phyloP scores from a whole-genome alignment of 2,329 filamentous ascomycete species.

The Fusarium coicis region DNA sequence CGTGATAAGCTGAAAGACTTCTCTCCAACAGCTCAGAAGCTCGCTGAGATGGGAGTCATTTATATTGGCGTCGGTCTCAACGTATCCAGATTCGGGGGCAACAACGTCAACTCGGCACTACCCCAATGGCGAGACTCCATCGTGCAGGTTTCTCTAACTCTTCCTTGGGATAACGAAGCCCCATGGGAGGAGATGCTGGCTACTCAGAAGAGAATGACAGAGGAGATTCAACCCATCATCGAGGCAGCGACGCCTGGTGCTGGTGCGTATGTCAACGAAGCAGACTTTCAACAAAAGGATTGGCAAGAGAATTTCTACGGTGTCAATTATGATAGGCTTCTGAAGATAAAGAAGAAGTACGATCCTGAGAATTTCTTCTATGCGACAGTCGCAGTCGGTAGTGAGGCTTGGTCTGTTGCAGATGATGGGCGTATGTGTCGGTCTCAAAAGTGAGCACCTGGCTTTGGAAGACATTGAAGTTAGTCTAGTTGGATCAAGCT shows the following conservation, averaged over 20 bases:
- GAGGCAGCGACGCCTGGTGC: constrained; percentile 53
- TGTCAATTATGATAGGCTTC: constrained; percentile 54
- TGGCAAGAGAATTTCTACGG: constrained; percentile 60
- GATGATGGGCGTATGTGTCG: constrained; percentile 33
- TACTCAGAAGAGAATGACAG: constrained; percentile 44
- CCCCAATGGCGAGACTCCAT: constrained; percentile 55
- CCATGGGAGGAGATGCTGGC: constrained; percentile 46
- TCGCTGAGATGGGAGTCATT: constrained; percentile 38
- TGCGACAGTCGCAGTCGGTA: constrained; percentile 60
- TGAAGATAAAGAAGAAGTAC: constrained; percentile 60
- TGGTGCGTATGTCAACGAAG: constrained; percentile 64
- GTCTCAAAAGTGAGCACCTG: not conserved
- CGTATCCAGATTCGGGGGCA: constrained; percentile 40
- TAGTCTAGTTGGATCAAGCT: no score
- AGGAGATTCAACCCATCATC: constrained; percentile 41
- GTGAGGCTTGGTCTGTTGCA: constrained; percentile 56
- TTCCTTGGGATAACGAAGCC: constrained; percentile 44
- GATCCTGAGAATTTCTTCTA: constrained; percentile 61
- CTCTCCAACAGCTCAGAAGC: constrained; percentile 20
- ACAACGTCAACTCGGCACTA: constrained; percentile 50
- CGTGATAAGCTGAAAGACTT: constrained; percentile 45
- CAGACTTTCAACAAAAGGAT: constrained; percentile 55
- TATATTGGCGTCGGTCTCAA: constrained; percentile 46
- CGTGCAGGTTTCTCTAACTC: constrained; percentile 44
- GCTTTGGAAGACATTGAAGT: not conserved